phyloP scores from a whole-genome alignment of 192 early-diverging fungal species.

The Linnemannia schmuckeri region DNA sequence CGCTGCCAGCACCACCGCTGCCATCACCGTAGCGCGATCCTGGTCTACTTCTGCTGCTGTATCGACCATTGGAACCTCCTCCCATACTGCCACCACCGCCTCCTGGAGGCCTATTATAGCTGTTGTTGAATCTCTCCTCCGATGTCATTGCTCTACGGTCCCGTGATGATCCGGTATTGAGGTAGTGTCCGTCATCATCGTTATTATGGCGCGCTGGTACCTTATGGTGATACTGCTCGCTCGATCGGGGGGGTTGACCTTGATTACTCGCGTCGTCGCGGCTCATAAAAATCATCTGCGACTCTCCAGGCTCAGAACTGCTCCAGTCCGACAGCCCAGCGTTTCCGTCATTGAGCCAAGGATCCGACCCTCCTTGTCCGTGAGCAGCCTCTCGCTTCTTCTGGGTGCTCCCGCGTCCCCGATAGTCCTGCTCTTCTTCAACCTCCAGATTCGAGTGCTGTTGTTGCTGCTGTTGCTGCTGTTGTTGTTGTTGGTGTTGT shows the following conservation, averaged over 20 bases:
- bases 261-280: not conserved
- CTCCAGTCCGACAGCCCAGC: not conserved
- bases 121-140: constrained; percentile 32
- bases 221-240: not conserved
- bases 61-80: not conserved
- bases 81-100: not conserved
- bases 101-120: constrained; percentile 1
- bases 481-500: not conserved
- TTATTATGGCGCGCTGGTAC: not conserved
- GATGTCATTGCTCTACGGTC: constrained; percentile 17
- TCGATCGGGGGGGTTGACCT: not conserved
- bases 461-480: not conserved
- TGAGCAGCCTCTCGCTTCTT: not conserved
- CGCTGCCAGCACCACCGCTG: not conserved
- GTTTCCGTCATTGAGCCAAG: not conserved
- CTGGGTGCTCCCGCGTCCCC: not conserved
- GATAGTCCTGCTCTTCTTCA: not conserved
- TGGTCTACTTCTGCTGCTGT: not conserved
- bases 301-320: not conserved
- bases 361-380: not conserved
- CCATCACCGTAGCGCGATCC: not conserved
- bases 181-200: not conserved
- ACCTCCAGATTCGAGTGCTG: not conserved
- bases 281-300: not conserved
- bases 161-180: not conserved